Evolutionary conservation across 805 yeast species (phyloP), one percentile per base, ranked within the genome.

Genomic region (Yamadazyma olivae): DNA sequence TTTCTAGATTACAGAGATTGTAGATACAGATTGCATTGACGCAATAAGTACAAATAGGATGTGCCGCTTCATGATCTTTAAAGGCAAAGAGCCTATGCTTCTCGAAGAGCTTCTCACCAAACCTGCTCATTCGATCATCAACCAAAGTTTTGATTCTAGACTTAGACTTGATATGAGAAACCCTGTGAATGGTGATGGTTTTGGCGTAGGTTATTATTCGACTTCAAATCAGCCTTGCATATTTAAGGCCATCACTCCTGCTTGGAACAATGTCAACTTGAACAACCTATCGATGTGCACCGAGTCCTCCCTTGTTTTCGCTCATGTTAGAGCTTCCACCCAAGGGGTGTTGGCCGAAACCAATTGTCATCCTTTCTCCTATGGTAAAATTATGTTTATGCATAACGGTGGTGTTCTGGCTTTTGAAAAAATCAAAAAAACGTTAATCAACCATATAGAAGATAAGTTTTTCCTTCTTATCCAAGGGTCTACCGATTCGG

Each of bases 171-270:
- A 93, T 53, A 81, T 79, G 63, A 67, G 95, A 46, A 77, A 95
- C 35, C 98, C 99, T 2, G 87, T 93, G 48, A 93, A 93, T 57
- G 99, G 99, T 27, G 99, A 93, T 59, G 99, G 99, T 0, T 93
- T 93, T 59, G 99, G 99, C 2, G 91, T 93, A 16, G 98, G 98
- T 1, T 93, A 93, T 62, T 93, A 93, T 36, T 51, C 65, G 6
- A 17, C 36, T 9, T 44, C 57, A 9, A 76, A 78, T 28, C 85
- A 88, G 2, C 98, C 99, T 17, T 93, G 98, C 59, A 74, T 89
- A 2, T 93, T 86, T 66, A 81, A 88, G 49, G 98, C 98, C 9
- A 93, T 90, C 32, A 93, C 99, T 0, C 99, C 99, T 0, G 95
- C 96, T 1, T 93, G 99, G 99, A 93, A 93, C 63, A 93, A 93